Conservation (phyloP, 1,139 yeast species). For the Hemisphaericaspora lyxosophila region DNA sequence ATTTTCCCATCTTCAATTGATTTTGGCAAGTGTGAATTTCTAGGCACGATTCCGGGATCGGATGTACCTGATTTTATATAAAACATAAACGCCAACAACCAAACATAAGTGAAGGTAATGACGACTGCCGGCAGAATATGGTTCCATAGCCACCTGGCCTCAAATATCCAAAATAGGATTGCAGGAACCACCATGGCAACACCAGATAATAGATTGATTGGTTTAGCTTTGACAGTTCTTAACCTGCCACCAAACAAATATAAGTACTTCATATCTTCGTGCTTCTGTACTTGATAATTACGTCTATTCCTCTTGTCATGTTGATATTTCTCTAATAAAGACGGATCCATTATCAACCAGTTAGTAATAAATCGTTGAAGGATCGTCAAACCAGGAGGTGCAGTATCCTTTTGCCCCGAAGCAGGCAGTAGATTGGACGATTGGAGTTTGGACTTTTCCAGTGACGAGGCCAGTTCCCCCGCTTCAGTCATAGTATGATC, state of each 20-base stretch:
- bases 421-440: constrained; percentile 1
- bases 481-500: constrained; percentile 5
- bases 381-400: constrained; percentile 9
- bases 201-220: constrained; percentile 36
- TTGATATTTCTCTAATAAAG: constrained; percentile 10
- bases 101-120: constrained; percentile 56
- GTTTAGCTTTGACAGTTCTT: constrained; percentile 39
- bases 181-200: constrained; percentile 43
- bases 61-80: constrained; percentile 55
- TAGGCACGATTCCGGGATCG: constrained; percentile 76
- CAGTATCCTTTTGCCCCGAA: not conserved
- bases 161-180: constrained; percentile 45
- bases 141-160: constrained; percentile 59
- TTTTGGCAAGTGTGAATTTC: constrained; percentile 60
- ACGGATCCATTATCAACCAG: constrained; percentile 48
- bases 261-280: constrained; percentile 32
- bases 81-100: constrained; percentile 48
- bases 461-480: constrained; percentile 1
- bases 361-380: constrained; percentile 32
- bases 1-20: constrained; percentile 6
- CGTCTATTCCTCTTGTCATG: constrained; percentile 10
- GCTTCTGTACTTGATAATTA: constrained; percentile 38
- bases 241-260: constrained; percentile 69
- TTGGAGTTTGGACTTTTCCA: constrained; percentile 1
- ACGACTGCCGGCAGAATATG: constrained; percentile 58